Conservation (phyloP, 75 land plant genomes). For the Picea sitchensis region DNA sequence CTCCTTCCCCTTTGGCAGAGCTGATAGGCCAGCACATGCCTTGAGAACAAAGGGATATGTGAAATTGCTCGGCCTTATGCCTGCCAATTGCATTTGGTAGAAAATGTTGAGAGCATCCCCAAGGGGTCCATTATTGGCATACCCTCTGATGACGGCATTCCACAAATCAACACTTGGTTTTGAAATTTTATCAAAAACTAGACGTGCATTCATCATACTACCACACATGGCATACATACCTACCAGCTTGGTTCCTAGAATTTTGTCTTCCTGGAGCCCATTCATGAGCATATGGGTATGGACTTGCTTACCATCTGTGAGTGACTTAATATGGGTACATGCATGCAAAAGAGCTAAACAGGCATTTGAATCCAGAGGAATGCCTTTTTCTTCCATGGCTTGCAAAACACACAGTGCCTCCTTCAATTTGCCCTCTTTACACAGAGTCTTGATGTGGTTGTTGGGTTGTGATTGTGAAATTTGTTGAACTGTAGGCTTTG, state of each 20-base stretch:
- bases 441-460: not conserved
- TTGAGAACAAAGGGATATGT: slow-evolving; percentile 11
- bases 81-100: slow-evolving; percentile 15
- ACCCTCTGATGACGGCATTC: slow-evolving; percentile 18
- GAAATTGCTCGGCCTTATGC: slow-evolving; percentile 7
- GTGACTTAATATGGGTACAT: too few relatives aligned
- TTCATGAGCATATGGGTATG: too few relatives aligned
- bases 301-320: too few relatives aligned
- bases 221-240: slow-evolving; percentile 5
- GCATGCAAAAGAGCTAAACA: too few relatives aligned
- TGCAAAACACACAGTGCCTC: too few relatives aligned
- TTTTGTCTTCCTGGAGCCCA: too few relatives aligned
- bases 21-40: slow-evolving; percentile 17
- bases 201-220: not conserved
- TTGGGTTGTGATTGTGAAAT: not conserved
- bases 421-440: too few relatives aligned
- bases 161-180: slow-evolving; percentile 4
- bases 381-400: too few relatives aligned
- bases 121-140: slow-evolving; percentile 7
- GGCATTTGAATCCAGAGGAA: too few relatives aligned
- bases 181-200: too few relatives aligned
- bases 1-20: slow-evolving; percentile 7
- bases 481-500: not conserved
- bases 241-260: too few relatives aligned
- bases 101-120: slow-evolving; percentile 18